phyloP scores from a whole-genome alignment of 257 asterid genomes.

The Cinchona pubescens region DNA sequence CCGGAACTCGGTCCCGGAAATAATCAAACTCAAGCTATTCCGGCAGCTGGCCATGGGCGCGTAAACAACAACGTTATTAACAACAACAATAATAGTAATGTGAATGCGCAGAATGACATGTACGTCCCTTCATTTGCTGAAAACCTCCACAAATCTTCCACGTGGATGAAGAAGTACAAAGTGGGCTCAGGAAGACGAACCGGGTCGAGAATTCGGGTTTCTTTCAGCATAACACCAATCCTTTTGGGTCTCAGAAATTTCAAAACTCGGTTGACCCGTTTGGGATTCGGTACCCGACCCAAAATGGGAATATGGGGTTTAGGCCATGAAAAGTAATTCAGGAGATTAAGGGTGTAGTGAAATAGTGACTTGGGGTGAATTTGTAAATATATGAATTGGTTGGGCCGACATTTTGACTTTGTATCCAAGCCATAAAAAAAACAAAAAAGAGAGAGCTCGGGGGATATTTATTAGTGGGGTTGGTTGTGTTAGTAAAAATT shows the following conservation, averaged over 20 bases:
- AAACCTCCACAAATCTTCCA: slow-evolving; percentile 18
- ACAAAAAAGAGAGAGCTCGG: too few species aligned
- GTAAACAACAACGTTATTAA: slow-evolving; percentile 14
- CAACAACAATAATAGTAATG: background rate
- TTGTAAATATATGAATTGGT: too few species aligned
- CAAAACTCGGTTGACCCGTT: slow-evolving; percentile 45
- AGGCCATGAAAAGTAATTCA: too few species aligned
- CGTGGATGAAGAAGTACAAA: slow-evolving; percentile 51
- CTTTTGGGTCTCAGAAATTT: slow-evolving; percentile 18
- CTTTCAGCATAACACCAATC: slow-evolving; percentile 19
- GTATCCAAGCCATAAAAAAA: too few species aligned
- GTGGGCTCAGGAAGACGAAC: slow-evolving; percentile 31
- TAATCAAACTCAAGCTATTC: slow-evolving; percentile 9
- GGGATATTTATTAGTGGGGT: too few species aligned
- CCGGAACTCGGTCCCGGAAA: slow-evolving; percentile 29
- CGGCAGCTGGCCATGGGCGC: slow-evolving; percentile 6
- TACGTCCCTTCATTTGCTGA: slow-evolving; percentile 35
- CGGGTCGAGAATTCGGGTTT: slow-evolving; percentile 39
- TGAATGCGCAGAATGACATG: slow-evolving; percentile 24
- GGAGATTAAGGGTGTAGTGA: too few species aligned
- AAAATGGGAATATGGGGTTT: slow-evolving; percentile 37
- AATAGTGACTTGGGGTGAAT: too few species aligned
- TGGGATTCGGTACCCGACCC: slow-evolving; percentile 48
- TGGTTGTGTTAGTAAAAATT: too few species aligned
- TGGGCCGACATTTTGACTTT: too few species aligned